Evolutionary conservation across 352 stramenopile species (phyloP).

Genomic region (Pythium volutum): DNA sequence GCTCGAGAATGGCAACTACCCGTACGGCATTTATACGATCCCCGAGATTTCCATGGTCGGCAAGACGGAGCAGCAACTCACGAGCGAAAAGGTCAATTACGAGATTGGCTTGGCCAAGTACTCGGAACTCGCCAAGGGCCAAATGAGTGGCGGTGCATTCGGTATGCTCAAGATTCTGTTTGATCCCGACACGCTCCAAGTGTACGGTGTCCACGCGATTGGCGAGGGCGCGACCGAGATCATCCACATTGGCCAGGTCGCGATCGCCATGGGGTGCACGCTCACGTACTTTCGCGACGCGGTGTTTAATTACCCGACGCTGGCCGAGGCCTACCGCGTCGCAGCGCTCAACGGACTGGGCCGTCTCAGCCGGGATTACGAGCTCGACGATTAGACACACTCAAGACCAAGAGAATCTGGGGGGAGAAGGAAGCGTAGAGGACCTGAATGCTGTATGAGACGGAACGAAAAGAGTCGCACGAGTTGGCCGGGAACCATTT

Average conservation of each 20-base stretch:
- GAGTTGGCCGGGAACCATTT: no score
- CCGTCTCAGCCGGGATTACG: not conserved
- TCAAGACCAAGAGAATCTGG: no score
- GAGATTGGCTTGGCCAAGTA: conserved; percentile 77
- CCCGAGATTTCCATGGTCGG: conserved; percentile 89
- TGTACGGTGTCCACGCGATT: conserved; percentile 82
- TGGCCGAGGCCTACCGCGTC: conserved; percentile 85
- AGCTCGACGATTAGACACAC: not conserved
- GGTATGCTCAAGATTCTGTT: conserved; percentile 88
- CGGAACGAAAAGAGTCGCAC: no score
- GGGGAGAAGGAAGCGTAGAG: no score
- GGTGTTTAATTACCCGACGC: conserved; percentile 91
- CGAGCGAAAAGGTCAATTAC: conserved; percentile 65
- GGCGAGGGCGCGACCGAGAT: conserved; percentile 87
- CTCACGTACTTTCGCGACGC: conserved; percentile 90
- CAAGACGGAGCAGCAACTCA: conserved; percentile 88
- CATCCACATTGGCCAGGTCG: conserved; percentile 88
- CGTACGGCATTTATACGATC: conserved; percentile 87
- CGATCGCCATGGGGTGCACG: conserved; percentile 78
- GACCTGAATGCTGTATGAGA: no score
- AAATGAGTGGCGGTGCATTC: conserved; percentile 78
- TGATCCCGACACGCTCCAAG: conserved; percentile 63
- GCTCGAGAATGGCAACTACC: conserved; percentile 51
- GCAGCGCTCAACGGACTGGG: conserved; percentile 71
- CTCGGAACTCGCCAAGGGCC: conserved; percentile 80